Percentiles rank a stretch among this genome's conserved stretches.
phyloP scores from a whole-genome alignment of 768 basidiomycete species.

The Psilocybe subaeruginosa region DNA sequence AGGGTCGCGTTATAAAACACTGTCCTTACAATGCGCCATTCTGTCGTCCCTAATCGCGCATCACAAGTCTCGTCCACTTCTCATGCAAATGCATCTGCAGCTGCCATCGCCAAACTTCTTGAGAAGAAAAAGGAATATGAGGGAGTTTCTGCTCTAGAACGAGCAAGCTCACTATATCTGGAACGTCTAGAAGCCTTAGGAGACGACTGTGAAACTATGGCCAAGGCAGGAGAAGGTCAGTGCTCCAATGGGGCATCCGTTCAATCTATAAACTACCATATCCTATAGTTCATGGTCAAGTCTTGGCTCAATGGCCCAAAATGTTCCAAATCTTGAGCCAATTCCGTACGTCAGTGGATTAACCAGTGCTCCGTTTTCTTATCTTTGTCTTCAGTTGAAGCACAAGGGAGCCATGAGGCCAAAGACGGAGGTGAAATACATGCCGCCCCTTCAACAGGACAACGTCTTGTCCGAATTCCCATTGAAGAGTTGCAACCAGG shows the following conservation, averaged over 20 bases:
- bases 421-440: conserved; percentile 22
- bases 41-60: conserved; percentile 50
- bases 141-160: conserved; percentile 72
- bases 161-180: conserved; percentile 62
- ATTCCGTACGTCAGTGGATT: conserved; percentile 53
- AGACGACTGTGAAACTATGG: conserved; percentile 78
- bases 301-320: conserved; percentile 79
- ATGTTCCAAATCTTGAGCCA: conserved; percentile 79
- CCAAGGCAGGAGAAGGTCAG: conserved; percentile 72
- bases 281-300: conserved; percentile 68
- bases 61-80: conserved; percentile 46
- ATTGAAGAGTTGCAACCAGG: conserved; percentile 61
- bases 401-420: conserved; percentile 37
- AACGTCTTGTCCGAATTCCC: conserved; percentile 74
- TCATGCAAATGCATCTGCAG: conserved; percentile 45
- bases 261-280: not conserved
- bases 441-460: conserved; percentile 38
- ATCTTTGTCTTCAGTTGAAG: conserved; percentile 43
- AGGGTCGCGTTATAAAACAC: not conserved
- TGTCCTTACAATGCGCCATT: conserved; percentile 52
- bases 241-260: conserved; percentile 2
- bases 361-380: not conserved
- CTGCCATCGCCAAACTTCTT: conserved; percentile 54
- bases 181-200: conserved; percentile 70
- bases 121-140: conserved; percentile 87